These are phyloP conservation scores for Cornus suecica DNA, from an alignment of 148 eudicot species.

Conservation along the genomic window DNA sequence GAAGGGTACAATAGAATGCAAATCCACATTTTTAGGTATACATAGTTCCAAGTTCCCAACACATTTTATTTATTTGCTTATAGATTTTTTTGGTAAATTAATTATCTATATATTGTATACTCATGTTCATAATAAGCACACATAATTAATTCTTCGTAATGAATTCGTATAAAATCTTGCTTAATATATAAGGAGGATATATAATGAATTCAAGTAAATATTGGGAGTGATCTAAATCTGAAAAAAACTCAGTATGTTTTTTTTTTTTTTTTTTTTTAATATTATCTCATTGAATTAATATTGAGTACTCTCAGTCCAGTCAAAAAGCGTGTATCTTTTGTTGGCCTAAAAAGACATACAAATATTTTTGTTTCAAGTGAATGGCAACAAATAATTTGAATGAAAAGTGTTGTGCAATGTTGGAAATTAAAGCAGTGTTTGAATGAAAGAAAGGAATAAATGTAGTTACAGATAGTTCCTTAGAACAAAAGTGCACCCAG, in stretches of 20 bases:
- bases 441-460: slow-evolving; percentile 36
- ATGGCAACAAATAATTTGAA: slow-evolving; percentile 74
- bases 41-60: too few species aligned
- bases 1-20: too few species aligned
- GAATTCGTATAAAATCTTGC: too few species aligned
- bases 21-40: too few species aligned
- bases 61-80: too few species aligned
- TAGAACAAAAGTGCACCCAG: slow-evolving; percentile 3
- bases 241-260: slow-evolving; percentile 17
- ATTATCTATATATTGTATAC: too few species aligned
- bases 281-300: too few species aligned
- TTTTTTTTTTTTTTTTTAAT: background rate
- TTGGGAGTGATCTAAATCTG: background rate
- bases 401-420: slow-evolving; percentile 41
- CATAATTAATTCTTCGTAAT: too few species aligned
- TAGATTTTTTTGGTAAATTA: too few species aligned
- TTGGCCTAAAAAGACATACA: slow-evolving; percentile 84
- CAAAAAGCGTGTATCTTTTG: slow-evolving; percentile 73
- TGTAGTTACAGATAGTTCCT: background rate
- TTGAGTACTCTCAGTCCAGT: slow-evolving; percentile 39
- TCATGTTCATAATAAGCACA: too few species aligned
- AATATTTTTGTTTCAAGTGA: too few species aligned
- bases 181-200: background rate
- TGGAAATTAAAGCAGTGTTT: slow-evolving; percentile 55
- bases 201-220: background rate